A percentile compares a stretch with the other conserved stretches of the same genome.
phyloP scores from a whole-genome alignment of 306 rosid species.

The Pyrus bretschneideri region DNA sequence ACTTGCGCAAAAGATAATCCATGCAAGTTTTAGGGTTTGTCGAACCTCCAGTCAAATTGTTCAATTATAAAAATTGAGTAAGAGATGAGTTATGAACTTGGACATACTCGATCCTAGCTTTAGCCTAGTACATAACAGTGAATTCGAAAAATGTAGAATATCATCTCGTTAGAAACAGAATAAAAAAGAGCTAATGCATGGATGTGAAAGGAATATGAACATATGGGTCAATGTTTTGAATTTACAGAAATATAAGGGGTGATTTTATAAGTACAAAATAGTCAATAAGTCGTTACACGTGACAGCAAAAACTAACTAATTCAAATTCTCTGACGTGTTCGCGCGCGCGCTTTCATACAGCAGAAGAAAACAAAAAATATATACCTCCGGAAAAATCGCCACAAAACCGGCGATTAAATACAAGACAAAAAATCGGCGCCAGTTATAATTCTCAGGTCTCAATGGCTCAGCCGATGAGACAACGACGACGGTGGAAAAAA shows the following conservation, averaged over 20 bases:
- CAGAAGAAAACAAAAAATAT: background rate
- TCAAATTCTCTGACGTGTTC: background rate
- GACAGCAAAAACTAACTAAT: background rate
- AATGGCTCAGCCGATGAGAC: constrained; percentile 3
- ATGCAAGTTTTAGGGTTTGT: too few species aligned
- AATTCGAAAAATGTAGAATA: too few species aligned
- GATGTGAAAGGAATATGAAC: background rate
- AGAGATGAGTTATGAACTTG: too few species aligned
- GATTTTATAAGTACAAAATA: background rate
- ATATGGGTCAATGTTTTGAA: background rate
- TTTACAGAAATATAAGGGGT: background rate
- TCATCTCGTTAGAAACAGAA: too few species aligned
- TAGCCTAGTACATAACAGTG: background rate
- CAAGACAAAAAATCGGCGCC: background rate
- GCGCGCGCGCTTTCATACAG: background rate
- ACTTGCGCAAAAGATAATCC: too few species aligned
- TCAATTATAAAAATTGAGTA: too few species aligned
- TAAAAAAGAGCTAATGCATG: too few species aligned
- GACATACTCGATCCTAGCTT: too few species aligned
- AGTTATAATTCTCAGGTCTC: background rate
- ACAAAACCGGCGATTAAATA: background rate
- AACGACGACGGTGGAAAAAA: constrained; percentile 9
- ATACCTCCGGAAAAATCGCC: background rate
- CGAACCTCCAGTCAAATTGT: too few species aligned
- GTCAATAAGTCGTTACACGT: background rate